phyloP scores from a whole-genome alignment of 1,284 basidiomycete species.

The Ceratobasidium sp. region DNA sequence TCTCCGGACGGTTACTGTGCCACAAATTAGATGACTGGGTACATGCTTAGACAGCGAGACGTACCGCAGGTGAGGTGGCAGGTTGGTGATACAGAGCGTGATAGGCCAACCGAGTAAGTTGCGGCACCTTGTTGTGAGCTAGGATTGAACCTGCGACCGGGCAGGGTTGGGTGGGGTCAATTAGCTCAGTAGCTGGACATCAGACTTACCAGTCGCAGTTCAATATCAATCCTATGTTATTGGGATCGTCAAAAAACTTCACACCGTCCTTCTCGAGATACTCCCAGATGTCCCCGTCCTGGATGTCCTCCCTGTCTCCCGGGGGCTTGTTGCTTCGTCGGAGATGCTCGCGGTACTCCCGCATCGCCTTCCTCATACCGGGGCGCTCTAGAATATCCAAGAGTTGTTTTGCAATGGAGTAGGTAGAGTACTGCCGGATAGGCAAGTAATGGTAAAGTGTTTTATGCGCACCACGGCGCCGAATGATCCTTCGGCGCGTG shows the following conservation, averaged over 20 bases:
- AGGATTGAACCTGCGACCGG: not conserved
- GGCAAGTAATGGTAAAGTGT: not conserved
- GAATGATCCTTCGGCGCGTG: no score
- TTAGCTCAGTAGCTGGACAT: not conserved
- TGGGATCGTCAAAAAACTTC: not conserved
- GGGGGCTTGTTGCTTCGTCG: not conserved
- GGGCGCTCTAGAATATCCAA: not conserved
- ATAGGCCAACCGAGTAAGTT: not conserved
- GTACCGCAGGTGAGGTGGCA: conserved; percentile 2
- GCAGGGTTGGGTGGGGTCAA: no score
- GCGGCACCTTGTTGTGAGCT: not conserved
- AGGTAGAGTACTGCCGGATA: not conserved
- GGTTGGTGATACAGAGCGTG: conserved; percentile 7
- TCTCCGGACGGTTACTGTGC: not conserved
- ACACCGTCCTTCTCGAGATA: not conserved
- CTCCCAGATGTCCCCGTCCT: not conserved
- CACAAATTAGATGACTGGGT: no score
- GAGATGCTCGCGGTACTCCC: not conserved
- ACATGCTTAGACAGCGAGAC: not conserved
- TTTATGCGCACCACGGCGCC: no score
- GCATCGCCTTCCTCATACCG: not conserved
- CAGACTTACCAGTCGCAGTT: not conserved
- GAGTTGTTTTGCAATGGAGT: not conserved
- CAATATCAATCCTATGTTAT: conserved; percentile 19
- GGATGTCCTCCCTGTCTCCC: not conserved